Evolutionary conservation across 768 basidiomycete species (phyloP).

Genomic region (Lactarius sanguifluus): DNA sequence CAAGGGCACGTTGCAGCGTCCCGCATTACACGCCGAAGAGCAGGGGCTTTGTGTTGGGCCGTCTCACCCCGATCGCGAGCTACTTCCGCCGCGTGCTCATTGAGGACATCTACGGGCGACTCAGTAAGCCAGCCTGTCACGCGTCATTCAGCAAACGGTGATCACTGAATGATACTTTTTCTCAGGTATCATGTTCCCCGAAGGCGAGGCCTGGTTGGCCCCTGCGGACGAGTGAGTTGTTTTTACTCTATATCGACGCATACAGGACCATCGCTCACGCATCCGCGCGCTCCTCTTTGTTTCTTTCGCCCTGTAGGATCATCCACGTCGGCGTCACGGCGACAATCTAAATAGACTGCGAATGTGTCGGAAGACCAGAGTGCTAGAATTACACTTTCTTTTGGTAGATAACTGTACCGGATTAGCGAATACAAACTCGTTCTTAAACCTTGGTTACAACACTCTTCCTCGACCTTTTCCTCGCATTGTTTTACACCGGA

Average conservation of each 20-base stretch:
- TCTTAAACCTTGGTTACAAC: too few relatives aligned
- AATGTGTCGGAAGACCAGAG: too few relatives aligned
- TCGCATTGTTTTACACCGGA: too few relatives aligned
- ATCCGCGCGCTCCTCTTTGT: neutral
- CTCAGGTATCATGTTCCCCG: constrained; percentile 59
- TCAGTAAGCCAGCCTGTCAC: constrained; percentile 40
- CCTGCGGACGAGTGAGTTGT: constrained; percentile 50
- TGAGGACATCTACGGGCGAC: constrained; percentile 59
- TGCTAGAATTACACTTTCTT: too few relatives aligned
- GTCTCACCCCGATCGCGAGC: constrained; percentile 38
- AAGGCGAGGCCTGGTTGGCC: constrained; percentile 57
- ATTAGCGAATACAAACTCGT: too few relatives aligned
- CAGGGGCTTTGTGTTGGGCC: constrained; percentile 37
- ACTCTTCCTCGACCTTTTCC: too few relatives aligned
- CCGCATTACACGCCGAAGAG: constrained; percentile 60
- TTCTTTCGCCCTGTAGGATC: neutral
- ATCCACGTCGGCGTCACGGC: too few relatives aligned
- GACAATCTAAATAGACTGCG: too few relatives aligned
- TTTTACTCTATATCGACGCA: neutral
- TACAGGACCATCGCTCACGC: neutral
- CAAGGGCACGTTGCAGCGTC: constrained; percentile 39
- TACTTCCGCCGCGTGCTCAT: constrained; percentile 54
- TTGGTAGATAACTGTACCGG: too few relatives aligned
- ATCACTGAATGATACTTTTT: neutral
- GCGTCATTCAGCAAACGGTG: neutral